These are phyloP conservation scores for Sutorius eximius DNA, from an alignment of 1,284 basidiomycete species.

Conservation along the genomic window DNA sequence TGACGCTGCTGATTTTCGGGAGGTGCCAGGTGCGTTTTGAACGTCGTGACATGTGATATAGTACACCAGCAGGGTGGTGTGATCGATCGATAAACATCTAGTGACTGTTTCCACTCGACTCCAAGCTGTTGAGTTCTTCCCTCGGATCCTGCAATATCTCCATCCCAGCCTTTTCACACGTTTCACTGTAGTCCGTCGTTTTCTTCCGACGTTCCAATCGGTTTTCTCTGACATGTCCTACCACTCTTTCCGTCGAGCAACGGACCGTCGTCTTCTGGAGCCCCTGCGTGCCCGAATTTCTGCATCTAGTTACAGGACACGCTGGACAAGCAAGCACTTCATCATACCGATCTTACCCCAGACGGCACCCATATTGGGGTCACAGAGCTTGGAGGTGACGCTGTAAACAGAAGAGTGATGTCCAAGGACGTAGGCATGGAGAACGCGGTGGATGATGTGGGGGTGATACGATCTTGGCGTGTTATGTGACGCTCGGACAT, in stretches of 20 bases:
- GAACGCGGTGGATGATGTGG: too few relatives aligned
- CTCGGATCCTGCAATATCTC: constrained; percentile 5
- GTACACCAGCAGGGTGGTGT: not conserved
- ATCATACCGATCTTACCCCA: constrained; percentile 37
- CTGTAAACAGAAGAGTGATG: too few relatives aligned
- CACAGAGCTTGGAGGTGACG: too few relatives aligned
- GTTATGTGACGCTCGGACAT: too few relatives aligned
- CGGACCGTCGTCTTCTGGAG: constrained; percentile 21
- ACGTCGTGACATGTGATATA: not conserved
- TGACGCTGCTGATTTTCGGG: not conserved
- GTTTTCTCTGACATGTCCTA: constrained; percentile 45
- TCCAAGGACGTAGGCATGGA: too few relatives aligned
- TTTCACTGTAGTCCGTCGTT: constrained; percentile 28
- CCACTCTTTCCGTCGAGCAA: constrained; percentile 39
- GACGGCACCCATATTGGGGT: too few relatives aligned
- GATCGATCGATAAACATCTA: not conserved
- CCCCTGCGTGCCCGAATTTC: constrained; percentile 50
- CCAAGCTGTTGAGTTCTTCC: constrained; percentile 12
- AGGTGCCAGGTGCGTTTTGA: not conserved
- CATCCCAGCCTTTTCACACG: constrained; percentile 15
- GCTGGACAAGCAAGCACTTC: constrained; percentile 46
- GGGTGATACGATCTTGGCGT: too few relatives aligned
- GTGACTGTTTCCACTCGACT: not conserved
- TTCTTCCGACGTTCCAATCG: constrained; percentile 41
- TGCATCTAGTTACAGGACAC: constrained; percentile 53